A percentile compares a stretch with the other conserved stretches of the same genome.
Conservation (phyloP, 768 basidiomycete genomes). For the Inosperma sp. region DNA sequence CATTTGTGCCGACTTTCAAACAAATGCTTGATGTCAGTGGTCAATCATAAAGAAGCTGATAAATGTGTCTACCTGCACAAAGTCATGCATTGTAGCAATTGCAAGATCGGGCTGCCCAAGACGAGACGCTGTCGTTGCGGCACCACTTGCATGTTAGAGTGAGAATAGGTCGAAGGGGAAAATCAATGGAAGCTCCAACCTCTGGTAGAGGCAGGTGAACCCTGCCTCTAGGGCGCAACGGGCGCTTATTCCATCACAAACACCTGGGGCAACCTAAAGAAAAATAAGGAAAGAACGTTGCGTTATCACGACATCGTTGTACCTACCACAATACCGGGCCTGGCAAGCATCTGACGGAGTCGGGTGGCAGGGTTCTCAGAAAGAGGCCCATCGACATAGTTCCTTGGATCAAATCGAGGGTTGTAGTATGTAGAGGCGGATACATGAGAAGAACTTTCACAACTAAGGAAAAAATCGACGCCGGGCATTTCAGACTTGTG, state of each 20-base stretch:
- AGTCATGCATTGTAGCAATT: conserved; percentile 74
- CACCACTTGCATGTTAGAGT: conserved; percentile 44
- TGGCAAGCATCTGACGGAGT: conserved; percentile 62
- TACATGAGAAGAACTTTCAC: no score
- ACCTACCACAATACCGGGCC: conserved; percentile 73
- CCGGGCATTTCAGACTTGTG: conserved; percentile 17
- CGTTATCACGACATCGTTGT: no score
- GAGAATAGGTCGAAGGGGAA: neutral
- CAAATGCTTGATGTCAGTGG: neutral
- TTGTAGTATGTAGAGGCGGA: conserved; percentile 53
- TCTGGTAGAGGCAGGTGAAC: conserved; percentile 74
- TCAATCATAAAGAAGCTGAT: neutral
- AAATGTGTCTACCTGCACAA: conserved; percentile 52
- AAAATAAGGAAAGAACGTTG: neutral
- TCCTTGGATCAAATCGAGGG: conserved; percentile 61
- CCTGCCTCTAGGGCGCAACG: conserved; percentile 77
- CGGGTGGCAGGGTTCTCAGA: conserved; percentile 67
- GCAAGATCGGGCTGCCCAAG: conserved; percentile 77
- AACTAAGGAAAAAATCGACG: conserved; percentile 16
- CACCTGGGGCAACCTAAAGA: conserved; percentile 60
- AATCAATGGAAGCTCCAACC: conserved; percentile 35
- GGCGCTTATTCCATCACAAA: conserved; percentile 77
- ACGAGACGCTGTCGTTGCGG: conserved; percentile 76
- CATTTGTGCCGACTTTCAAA: conserved; percentile 58
- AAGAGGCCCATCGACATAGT: conserved; percentile 64